Evolutionary conservation across 805 yeast genomes (phyloP).

Genomic region (Diddensiella transvaalensis): DNA sequence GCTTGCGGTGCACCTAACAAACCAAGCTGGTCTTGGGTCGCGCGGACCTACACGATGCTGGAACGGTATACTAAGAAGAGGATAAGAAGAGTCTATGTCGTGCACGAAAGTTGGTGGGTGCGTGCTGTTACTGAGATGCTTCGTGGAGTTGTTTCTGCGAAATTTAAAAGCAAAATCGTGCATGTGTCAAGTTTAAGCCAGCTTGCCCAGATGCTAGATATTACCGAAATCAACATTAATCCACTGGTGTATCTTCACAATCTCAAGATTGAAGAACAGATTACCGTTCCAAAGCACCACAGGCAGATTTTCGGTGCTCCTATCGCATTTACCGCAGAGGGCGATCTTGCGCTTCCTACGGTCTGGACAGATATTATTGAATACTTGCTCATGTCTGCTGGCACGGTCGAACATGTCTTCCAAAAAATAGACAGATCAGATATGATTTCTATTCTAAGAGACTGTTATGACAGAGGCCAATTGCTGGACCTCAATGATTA

Average conservation of each 20-base stretch:
- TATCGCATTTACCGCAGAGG: conserved; percentile 14
- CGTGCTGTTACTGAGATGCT: conserved; percentile 72
- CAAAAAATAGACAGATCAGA: conserved; percentile 21
- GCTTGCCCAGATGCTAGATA: conserved; percentile 60
- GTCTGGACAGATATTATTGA: conserved; percentile 33
- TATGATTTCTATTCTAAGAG: conserved; percentile 29
- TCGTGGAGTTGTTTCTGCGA: conserved; percentile 55
- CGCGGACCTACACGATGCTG: conserved; percentile 53
- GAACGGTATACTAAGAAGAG: conserved; percentile 53
- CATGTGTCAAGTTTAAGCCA: conserved; percentile 51
- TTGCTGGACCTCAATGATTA: conserved; percentile 52
- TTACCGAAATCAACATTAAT: conserved; percentile 71
- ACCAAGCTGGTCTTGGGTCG: conserved; percentile 69
- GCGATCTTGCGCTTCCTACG: conserved; percentile 26
- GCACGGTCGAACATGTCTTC: conserved; percentile 17
- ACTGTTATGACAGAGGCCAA: conserved; percentile 46
- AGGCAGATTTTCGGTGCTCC: conserved; percentile 33
- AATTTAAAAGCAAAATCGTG: conserved; percentile 40
- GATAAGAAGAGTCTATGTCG: conserved; percentile 64
- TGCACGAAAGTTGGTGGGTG: conserved; percentile 89
- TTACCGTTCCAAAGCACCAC: conserved; percentile 46
- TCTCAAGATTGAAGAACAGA: conserved; percentile 46
- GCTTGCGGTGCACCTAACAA: conserved; percentile 72
- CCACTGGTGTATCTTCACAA: conserved; percentile 71
- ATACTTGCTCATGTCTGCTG: conserved; percentile 17